Evolutionary conservation across 345 rosid species (phyloP), one percentile per base, ranked within the genome.

Genomic region (Salix exigua): DNA sequence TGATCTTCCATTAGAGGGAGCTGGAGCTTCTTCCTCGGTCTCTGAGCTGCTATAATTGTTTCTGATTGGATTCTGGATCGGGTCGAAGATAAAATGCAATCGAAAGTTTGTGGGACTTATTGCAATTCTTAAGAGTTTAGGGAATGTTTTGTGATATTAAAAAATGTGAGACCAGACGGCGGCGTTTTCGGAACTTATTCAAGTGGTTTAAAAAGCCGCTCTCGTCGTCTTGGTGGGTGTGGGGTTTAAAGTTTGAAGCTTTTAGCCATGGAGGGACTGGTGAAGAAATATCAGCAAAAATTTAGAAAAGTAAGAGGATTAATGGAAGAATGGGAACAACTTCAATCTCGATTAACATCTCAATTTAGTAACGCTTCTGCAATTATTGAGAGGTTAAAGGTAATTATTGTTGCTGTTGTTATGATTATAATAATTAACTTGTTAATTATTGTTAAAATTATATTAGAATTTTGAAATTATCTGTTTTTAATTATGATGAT

Each of bases 221-320:
- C n/a, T n/a, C 66, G 31, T 61, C 33, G 66, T 61, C 6, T 11
- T 4, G 5, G 5, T n/a, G n/a, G n/a, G n/a, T n/a, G n/a, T n/a
- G n/a, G n/a, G n/a, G n/a, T n/a, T n/a, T n/a, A n/a, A n/a, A n/a
- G n/a, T n/a, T n/a, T n/a, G n/a, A n/a, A n/a, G n/a, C n/a, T n/a
- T n/a, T n/a, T n/a, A n/a, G n/a, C n/a, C n/a, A n/a, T n/a, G n/a
- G n/a, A n/a, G n/a, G n/a, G n/a, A n/a, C n/a, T n/a, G n/a, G n/a
- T n/a, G n/a, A n/a, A 75, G 84, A 91, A 93, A 77, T 91, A 89
- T 73, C 97, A 89, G 77, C 93, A 90, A 79, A 88, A 81, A 75
- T 83, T 88, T 66, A 86, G 81, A 78, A 91, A 79, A 76, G 89
- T 81, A 7, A 85, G 83, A 77, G 93, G 89, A 31, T 90, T 87